A percentile compares a stretch with the other conserved stretches of the same genome.
phyloP scores from a whole-genome alignment of 2,329 filamentous ascomycete species.

The Aphanoascus verrucosus region DNA sequence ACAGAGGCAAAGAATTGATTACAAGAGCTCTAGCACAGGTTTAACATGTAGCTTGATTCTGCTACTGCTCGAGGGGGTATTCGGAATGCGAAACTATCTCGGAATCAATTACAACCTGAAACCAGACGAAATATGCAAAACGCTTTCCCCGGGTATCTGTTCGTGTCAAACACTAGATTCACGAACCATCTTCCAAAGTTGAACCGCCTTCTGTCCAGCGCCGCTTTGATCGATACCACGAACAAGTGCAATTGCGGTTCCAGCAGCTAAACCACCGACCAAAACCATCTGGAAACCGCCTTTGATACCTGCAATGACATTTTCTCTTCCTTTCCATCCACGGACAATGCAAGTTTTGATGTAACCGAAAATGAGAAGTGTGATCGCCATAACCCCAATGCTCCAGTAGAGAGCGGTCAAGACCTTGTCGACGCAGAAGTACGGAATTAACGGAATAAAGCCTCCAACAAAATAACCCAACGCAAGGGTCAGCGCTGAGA shows the following conservation, averaged over 20 bases:
- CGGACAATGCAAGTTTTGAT: slow-evolving; percentile 38
- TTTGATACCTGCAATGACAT: slow-evolving; percentile 44
- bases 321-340: slow-evolving; percentile 37
- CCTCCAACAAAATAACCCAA: slow-evolving; percentile 60
- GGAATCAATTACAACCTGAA: too few species aligned
- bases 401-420: slow-evolving; percentile 41
- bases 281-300: slow-evolving; percentile 55
- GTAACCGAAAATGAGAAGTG: slow-evolving; percentile 34
- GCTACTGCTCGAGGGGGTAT: slow-evolving; percentile 13
- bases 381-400: slow-evolving; percentile 34
- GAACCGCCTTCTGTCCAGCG: neutral
- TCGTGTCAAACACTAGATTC: neutral
- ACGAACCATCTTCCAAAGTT: neutral
- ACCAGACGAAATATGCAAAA: neutral
- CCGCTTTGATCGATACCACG: slow-evolving; percentile 42
- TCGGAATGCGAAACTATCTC: slow-evolving; percentile 1
- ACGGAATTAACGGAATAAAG: slow-evolving; percentile 59
- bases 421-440: slow-evolving; percentile 48
- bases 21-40: slow-evolving; percentile 45
- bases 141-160: neutral
- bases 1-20: slow-evolving; percentile 51
- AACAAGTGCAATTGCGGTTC: slow-evolving; percentile 54
- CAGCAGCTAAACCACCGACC: slow-evolving; percentile 55
- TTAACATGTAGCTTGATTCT: slow-evolving; percentile 19
- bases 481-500: slow-evolving; percentile 55